Base-by-base conservation (phyloP, 1,139 yeast species). In the Zygosaccharomyces sapae region DNA sequence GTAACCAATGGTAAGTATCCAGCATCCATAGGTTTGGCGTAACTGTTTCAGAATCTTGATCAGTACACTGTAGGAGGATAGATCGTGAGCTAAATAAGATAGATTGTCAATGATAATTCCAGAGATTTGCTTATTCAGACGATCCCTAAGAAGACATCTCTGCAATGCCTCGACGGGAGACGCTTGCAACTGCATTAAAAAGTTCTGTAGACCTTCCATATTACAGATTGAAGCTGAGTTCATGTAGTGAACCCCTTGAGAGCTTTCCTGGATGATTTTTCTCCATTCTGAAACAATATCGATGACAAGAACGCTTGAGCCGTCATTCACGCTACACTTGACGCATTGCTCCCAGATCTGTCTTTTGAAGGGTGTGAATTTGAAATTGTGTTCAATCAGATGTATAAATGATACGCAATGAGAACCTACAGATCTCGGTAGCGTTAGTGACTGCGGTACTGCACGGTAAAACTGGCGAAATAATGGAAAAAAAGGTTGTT, bases 101-200 rank as follows among this genome's bases (percentile, higher is more conserved):
- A 64, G 35, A 45, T 63, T 64, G 46, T 64, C 68, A 4, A 64
- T 56, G 4, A 64, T 47, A 13, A 64, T 55, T 5, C 66, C 65
- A 3, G 53, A 44, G 35, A 63, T 43, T 39, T 55, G 62, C 6
- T 38, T 44, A 33, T 51, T 38, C n/a, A 41, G 20, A 3, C 53
- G 30, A 19, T 42, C 49, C 16, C 35, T 41, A n/a, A 35, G 19
- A 12, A 49, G 50, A 43, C 63, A 61, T 33, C 59, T 49, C 13
- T 48, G 46, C 38, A 61, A 42, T 3, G 65, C 57, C 8, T 49
- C 53, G 35, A 27, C 45, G 3, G 67, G 67, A 8, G 50, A 45
- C 5, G 55, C 58, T 30, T 49, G 51, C 39, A 62, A 48, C 43
- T 59, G 58, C 25, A 50, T 36, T n/a, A 62, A 46, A 37, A 57